phyloP scores from a whole-genome alignment of 75 land plant species.

The Gnetum montanum region DNA sequence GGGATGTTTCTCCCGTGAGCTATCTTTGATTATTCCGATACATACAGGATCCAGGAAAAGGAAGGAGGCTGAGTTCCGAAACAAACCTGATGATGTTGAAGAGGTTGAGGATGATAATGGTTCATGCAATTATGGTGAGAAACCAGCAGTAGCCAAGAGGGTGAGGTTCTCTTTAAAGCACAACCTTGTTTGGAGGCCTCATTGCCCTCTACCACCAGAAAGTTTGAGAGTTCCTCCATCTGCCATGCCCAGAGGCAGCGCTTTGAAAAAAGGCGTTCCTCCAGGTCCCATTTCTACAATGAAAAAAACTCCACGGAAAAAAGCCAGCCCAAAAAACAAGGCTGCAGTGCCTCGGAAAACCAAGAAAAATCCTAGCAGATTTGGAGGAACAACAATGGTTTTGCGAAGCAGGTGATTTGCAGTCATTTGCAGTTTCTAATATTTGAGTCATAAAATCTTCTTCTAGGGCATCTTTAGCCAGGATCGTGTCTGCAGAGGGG shows the following conservation, averaged over 20 bases:
- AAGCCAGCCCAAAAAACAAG: not conserved
- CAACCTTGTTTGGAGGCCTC: constrained; percentile 42
- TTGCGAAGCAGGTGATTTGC: constrained; percentile 1
- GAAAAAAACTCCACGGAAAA: constrained; percentile 5
- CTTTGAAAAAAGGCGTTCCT: constrained; percentile 35
- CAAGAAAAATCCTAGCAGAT: not conserved
- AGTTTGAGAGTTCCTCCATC: constrained; percentile 32
- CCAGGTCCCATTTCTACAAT: constrained; percentile 32
- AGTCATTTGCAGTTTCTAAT: no score
- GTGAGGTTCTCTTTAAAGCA: constrained; percentile 37
- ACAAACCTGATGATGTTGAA: no score
- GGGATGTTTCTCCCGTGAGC: no score
- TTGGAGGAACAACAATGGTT: constrained; percentile 2
- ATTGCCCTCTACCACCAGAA: constrained; percentile 34
- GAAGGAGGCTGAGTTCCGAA: no score
- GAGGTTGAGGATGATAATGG: no score
- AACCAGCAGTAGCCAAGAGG: no score
- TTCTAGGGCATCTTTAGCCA: no score
- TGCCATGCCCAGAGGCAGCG: constrained; percentile 46
- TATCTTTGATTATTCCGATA: no score
- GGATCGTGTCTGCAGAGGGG: no score
- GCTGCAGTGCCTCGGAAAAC: not conserved
- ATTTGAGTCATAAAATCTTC: no score
- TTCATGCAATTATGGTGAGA: no score
- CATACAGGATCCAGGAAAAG: no score